Evolutionary conservation across 345 rosid genomes (phyloP), one percentile per base, ranked within the genome.

Genomic region (Theobroma cacao): DNA sequence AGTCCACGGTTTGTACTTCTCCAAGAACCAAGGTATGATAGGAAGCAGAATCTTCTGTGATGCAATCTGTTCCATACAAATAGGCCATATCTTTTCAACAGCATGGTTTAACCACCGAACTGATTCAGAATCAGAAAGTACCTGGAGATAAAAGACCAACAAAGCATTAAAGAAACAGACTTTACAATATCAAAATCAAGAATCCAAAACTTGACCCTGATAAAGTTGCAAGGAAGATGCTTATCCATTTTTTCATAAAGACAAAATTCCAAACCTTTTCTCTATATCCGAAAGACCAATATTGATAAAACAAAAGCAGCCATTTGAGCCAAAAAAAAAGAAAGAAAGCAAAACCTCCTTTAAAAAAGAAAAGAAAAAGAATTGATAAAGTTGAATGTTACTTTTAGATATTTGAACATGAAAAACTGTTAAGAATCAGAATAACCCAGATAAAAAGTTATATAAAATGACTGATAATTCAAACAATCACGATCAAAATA

Each of bases 1-100:
- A 5, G 97, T 94, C 99, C 99, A 96, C 3, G 99, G 99, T 84
- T 91, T 92, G 86, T 92, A 96, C 90, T 94, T 96, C 26, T 90
- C 92, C 82, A 96, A 79, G 90, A 96, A 96, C 99, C 98, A 96
- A 75, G 98, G 99, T 71, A 91, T 90, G 59, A 96, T 91, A 15
- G 99, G 99, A 72, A 92, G 92, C 80, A 96, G 86, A 84, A 96
- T 86, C 88, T 88, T 92, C 87, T 96, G 97, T 3, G 99, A 94
- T 38, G 89, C 88, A 75, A 96, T 92, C 75, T 89, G 91, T 80
- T 96, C 98, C 94, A 96, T 85, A 79, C 98, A 94, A 41, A 96
- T 79, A 3, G 98, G 98, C 99, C 99, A 96, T 66, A 94, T 87
- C 87, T 90, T 91, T 84, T 92, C 97, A 8, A 90, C 80, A 5